phyloP scores from a whole-genome alignment of 306 rosid genomes.

The Acmispon strigosus region DNA sequence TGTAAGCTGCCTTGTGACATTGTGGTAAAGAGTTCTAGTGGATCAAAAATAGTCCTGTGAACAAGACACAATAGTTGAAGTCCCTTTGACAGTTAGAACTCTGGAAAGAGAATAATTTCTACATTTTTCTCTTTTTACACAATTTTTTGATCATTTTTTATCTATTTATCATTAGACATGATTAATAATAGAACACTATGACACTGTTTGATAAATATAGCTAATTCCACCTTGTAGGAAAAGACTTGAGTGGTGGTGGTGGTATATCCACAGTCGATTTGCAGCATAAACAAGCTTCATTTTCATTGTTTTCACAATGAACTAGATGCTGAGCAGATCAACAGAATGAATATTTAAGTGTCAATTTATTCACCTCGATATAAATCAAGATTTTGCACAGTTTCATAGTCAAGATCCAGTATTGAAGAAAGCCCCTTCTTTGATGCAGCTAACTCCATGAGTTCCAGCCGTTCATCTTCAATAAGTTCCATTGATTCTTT shows the following conservation, averaged over 20 bases:
- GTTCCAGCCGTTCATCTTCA: conserved; percentile 75
- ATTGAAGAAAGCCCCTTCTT: conserved; percentile 59
- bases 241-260: too few species aligned
- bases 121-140: not conserved
- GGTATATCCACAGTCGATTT: not conserved
- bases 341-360: not conserved
- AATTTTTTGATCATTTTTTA: not conserved
- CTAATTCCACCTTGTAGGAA: too few species aligned
- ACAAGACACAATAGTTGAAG: not conserved
- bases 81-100: not conserved
- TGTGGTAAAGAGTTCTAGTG: not conserved
- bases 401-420: conserved; percentile 55
- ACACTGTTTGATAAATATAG: too few species aligned
- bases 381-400: conserved; percentile 53
- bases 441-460: conserved; percentile 71
- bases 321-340: not conserved
- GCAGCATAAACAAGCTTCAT: not conserved
- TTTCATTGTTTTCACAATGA: not conserved
- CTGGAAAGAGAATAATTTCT: not conserved
- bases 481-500: conserved; percentile 62
- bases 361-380: conserved; percentile 41
- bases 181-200: too few species aligned
- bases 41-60: not conserved
- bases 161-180: too few species aligned
- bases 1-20: not conserved